phyloP scores from a whole-genome alignment of 257 asterid genomes.

The Solanum sitiens region DNA sequence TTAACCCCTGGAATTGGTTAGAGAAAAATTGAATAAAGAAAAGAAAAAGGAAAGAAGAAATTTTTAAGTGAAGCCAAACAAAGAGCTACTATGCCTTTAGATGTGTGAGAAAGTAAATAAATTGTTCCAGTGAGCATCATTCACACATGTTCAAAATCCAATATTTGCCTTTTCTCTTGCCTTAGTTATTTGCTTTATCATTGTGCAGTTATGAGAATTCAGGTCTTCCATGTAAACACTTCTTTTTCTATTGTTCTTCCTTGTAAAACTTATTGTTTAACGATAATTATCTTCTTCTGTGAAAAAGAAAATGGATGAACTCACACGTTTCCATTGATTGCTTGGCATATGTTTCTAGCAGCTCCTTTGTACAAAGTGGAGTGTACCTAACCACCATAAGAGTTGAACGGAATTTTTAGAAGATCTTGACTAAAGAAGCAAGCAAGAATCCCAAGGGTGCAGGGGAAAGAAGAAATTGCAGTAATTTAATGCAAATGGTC shows the following conservation, averaged over 20 bases:
- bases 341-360: conserved; percentile 61
- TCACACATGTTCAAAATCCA: not conserved
- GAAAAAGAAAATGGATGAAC: conserved; percentile 10
- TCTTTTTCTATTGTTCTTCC: not conserved
- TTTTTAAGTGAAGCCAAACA: not conserved
- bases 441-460: not conserved
- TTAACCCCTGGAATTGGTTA: conserved; percentile 37
- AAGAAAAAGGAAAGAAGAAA: not conserved
- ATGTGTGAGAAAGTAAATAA: not conserved
- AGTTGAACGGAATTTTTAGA: not conserved
- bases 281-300: not conserved
- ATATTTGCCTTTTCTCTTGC: not conserved
- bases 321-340: conserved; percentile 67
- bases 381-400: conserved; percentile 54
- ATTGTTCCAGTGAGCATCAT: not conserved
- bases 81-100: not conserved
- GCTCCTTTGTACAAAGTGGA: conserved; percentile 76
- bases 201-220: not conserved
- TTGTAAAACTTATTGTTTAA: not conserved
- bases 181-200: not conserved
- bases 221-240: not conserved
- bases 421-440: not conserved
- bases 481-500: not conserved
- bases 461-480: not conserved
- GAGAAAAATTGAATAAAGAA: not conserved